Conservation (phyloP, 169 alveolate species). For the Plasmodium berghei region DNA sequence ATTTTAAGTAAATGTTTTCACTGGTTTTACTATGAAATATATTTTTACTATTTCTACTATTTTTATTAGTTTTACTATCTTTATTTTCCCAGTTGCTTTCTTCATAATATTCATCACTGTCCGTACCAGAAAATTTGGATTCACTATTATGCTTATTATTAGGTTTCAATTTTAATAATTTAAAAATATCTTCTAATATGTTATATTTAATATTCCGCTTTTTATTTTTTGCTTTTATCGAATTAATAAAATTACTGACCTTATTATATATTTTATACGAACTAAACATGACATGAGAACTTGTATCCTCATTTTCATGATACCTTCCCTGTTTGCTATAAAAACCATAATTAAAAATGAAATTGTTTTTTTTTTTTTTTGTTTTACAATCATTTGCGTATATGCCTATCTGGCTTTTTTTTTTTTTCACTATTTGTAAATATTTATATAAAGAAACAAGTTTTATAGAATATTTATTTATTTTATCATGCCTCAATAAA, state of each 20-base stretch:
- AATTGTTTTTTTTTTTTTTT: conserved; percentile 7
- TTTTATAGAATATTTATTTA: neutral
- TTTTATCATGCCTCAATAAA: neutral
- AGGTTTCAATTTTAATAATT: neutral
- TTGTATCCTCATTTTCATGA: conserved; percentile 58
- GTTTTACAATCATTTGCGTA: neutral
- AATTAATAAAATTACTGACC: conserved; percentile 1
- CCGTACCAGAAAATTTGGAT: neutral
- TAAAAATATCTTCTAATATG: conserved; percentile 18
- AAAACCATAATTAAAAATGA: conserved; percentile 57
- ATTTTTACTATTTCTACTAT: neutral
- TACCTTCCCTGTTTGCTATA: conserved; percentile 38
- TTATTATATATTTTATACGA: conserved; percentile 26
- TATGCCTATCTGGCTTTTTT: neutral
- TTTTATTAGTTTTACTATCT: neutral
- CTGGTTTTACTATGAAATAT: neutral
- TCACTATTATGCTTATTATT: neutral
- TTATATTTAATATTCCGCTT: conserved; percentile 3
- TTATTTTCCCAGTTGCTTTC: neutral
- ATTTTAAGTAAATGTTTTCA: conserved; percentile 33
- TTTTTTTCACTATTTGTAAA: neutral
- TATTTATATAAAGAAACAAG: conserved; percentile 12
- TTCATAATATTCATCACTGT: neutral
- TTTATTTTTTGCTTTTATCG: neutral
- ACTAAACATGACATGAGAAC: conserved; percentile 60